Evolutionary conservation across 2,329 filamentous ascomycete species (phyloP), one percentile per base, ranked within the genome.

Genomic region (Leptographium wingfieldii): DNA sequence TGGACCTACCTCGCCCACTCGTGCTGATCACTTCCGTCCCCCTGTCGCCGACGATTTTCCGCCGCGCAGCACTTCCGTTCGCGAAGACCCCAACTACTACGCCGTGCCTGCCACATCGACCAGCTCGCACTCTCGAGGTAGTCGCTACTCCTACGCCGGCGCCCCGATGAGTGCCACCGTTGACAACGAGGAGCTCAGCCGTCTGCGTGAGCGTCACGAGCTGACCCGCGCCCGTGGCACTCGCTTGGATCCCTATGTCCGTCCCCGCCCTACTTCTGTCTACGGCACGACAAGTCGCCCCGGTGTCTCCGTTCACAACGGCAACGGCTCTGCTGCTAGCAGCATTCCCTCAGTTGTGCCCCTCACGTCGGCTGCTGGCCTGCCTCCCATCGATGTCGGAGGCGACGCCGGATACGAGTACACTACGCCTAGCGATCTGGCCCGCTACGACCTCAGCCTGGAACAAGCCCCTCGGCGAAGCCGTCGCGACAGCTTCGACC

Each of bases 351-450:
- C 61, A 16, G 55, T 35, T 31, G 22, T 27, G 11, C 16, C 57
- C 7, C n/a, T 52, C 19, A 53, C 54, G 5, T 61, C 62, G 1
- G 54, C 58, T 22, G 57, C 58, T 35, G 56, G 48, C 29, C 56
- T 58, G 48, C 27, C 29, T 10, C 11, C 49, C 10, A 71, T 79
- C 53, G 78, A 81, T 63, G 83, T 82, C 63, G 80, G 79, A 14
- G 79, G 81, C 35, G 79, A 83, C 55, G 33, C 9, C 33, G 82
- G 79, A 10, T 86, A 81, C 65, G 80, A 83, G 65, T 86, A 86
- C 66, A 85, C 83, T 10, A 84, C 82, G 61, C 81, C 82, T 16
- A 77, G 80, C 63, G 82, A 85, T 59, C 68, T 86, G 57, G 82
- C 80, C 43, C 75, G 79, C 57, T 85, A 85, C 65, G 83, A 86